Base-by-base conservation (phyloP, 2,329 filamentous ascomycete species). In the Aspergillus eucalypticola region DNA sequence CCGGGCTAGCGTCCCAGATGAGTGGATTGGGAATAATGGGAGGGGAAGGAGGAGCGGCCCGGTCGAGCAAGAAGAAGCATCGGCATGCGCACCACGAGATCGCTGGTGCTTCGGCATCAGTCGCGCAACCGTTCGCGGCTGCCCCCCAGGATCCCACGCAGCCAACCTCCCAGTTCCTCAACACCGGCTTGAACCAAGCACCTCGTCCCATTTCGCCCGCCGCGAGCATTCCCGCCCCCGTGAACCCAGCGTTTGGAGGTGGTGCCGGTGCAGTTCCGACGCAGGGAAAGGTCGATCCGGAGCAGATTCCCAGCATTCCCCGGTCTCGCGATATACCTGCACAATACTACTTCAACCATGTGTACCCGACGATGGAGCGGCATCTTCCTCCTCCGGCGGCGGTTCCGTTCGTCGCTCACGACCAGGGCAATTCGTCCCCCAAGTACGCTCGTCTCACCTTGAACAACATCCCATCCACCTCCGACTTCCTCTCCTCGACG, bases 371-470 rank as follows among this genome's bases (percentile, higher is more conserved):
- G 3, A 96, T 98, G 80, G 94, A 98, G 78, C 90, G 90, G 60
- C 92, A 96, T 73, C 83, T 96, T 2, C 93, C 95, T 10, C 95
- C 95, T 50, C 92, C 95, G 2, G 91, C 93, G 13, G 87, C 90
- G 5, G 85, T 95, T 21, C 92, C 95, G 2, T 98, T 95, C 71
- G 90, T 97, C 39, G 91, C 93, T n/a, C 91, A 88, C 69, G 95
- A 99, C 70, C 95, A 99, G 76, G 95, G 95, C 69, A 99, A 97
- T 75, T 89, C 95, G 5, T 97, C 95, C 13, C 95, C 95, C 35
- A 97, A 97, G 76, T 95, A 91, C 74, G 90, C 92, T 52, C 88
- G 95, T 58, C 84, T 99, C 59, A 96, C 92, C 0, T 81, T 98
- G 76, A 99, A 96, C 78, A 96, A 90, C 76, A 96, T 99, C 62